Conservation (phyloP, 768 basidiomycete species). For the Auricularia cornea region DNA sequence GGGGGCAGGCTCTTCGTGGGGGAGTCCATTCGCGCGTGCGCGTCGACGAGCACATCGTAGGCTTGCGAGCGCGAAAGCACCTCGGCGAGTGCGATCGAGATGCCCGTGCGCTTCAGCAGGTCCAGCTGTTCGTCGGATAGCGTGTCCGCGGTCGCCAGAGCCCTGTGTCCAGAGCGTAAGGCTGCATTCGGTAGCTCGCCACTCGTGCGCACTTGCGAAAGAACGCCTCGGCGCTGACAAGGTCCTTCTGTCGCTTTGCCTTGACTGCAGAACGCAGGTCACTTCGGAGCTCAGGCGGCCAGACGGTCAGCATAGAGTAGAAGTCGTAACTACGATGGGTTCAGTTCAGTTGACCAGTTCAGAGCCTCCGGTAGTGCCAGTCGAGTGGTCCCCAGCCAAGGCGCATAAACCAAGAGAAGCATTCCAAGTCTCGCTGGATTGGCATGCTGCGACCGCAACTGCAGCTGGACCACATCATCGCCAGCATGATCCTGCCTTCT, state of each 20-base stretch:
- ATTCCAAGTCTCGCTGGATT: background rate
- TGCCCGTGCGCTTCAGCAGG: background rate
- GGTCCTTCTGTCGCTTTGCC: constrained; percentile 51
- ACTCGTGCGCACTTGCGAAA: background rate
- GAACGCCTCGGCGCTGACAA: background rate
- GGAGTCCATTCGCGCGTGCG: background rate
- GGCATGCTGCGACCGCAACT: background rate
- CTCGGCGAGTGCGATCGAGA: background rate
- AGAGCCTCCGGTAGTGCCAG: no score
- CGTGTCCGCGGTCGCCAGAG: background rate
- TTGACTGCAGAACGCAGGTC: constrained; percentile 60
- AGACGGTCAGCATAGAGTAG: constrained; percentile 50
- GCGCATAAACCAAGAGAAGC: background rate
- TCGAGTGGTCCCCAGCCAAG: background rate
- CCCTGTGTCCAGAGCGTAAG: background rate
- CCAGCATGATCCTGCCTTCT: background rate
- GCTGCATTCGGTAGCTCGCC: background rate
- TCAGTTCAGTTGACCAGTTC: no score
- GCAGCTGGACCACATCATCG: background rate
- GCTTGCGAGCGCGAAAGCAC: background rate
- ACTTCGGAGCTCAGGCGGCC: constrained; percentile 54
- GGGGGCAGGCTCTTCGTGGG: background rate
- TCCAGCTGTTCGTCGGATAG: background rate
- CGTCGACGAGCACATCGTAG: background rate
- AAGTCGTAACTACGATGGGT: constrained; percentile 39